A percentile compares a stretch with the other conserved stretches of the same genome.
These are phyloP conservation scores for Fonsecaea pedrosoi DNA, from an alignment of 2,329 filamentous ascomycete genomes.

Conservation along the genomic window DNA sequence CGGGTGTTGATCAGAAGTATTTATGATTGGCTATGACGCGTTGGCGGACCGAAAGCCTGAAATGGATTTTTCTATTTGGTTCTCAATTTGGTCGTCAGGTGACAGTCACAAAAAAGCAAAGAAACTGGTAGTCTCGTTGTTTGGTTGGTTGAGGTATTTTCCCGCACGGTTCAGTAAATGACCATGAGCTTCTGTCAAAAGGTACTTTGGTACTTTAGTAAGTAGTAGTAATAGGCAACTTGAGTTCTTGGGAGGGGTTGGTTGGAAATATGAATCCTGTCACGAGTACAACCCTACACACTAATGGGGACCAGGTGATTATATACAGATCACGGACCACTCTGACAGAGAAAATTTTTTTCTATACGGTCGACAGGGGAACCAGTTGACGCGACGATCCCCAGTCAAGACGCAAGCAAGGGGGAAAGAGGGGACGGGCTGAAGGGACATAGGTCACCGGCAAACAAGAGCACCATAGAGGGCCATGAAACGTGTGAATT, in stretches of 20 bases:
- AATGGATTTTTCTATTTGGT: slow-evolving; percentile 2
- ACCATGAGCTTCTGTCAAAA: neutral
- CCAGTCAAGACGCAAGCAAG: slow-evolving; percentile 12
- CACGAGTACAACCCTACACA: neutral
- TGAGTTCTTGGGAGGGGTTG: neutral
- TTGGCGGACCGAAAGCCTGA: neutral
- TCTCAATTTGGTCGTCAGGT: neutral
- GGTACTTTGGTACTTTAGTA: neutral
- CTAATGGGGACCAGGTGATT: slow-evolving; percentile 4
- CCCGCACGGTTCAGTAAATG: neutral
- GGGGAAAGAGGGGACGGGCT: neutral
- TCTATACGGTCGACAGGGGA: neutral
- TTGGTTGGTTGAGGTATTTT: slow-evolving; percentile 1
- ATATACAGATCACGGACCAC: slow-evolving; percentile 18
- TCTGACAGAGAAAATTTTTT: slow-evolving; percentile 14
- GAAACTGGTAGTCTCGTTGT: neutral
- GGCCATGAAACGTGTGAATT: neutral
- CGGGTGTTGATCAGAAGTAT: slow-evolving; percentile 7
- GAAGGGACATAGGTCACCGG: slow-evolving; percentile 13
- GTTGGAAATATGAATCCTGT: slow-evolving; percentile 1
- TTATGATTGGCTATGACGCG: slow-evolving; percentile 7
- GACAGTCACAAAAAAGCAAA: neutral
- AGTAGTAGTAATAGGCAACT: neutral
- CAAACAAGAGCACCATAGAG: neutral
- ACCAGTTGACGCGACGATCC: slow-evolving; percentile 2